Conservation (phyloP, 805 yeast genomes). For the Lipomyces kockii region DNA sequence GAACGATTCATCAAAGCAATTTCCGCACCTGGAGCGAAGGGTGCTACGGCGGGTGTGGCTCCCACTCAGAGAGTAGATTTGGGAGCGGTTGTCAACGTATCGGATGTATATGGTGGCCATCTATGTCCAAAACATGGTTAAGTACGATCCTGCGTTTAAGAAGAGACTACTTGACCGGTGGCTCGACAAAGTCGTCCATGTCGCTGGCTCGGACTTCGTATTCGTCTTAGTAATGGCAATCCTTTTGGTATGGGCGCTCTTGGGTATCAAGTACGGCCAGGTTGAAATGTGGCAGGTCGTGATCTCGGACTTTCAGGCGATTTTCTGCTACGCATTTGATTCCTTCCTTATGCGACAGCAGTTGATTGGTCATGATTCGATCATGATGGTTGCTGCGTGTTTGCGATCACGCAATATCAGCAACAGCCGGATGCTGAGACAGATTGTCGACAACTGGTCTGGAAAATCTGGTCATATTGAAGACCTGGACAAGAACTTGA, state of each 20-base stretch:
- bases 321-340: conserved; percentile 19
- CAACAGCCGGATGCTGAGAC: conserved; percentile 13
- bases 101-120: background rate
- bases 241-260: conserved; percentile 24
- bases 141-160: background rate
- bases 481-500: no score
- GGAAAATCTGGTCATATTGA: no score
- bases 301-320: conserved; percentile 25
- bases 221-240: conserved; percentile 17
- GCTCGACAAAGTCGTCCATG: conserved; percentile 18
- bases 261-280: conserved; percentile 15
- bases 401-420: conserved; percentile 22
- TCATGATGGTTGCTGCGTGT: conserved; percentile 15
- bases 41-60: conserved; percentile 1
- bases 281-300: conserved; percentile 21
- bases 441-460: conserved; percentile 25
- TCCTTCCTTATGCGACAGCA: conserved; percentile 31
- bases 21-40: conserved; percentile 1
- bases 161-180: conserved; percentile 12
- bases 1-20: conserved; percentile 4
- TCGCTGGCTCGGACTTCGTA: conserved; percentile 19
- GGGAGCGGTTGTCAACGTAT: background rate
- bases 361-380: conserved; percentile 9
- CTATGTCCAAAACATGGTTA: background rate
- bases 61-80: conserved; percentile 3